Conservation (phyloP, 306 rosid species). For the Trichosanthes cucumerina region DNA sequence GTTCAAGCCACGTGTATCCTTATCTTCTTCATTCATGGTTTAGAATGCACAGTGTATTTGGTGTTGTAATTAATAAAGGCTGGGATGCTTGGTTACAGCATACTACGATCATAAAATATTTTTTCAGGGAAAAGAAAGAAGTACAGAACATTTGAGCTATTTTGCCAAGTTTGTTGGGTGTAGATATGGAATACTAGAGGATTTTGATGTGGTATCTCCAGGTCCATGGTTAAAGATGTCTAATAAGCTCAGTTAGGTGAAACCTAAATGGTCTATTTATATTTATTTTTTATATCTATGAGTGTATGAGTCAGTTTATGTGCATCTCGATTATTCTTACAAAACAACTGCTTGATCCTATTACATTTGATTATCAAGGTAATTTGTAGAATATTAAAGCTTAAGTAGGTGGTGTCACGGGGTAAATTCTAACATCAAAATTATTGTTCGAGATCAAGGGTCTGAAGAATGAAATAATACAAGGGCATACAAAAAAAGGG, state of each 20-base stretch:
- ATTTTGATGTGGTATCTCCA: neutral
- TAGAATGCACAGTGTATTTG: slow-evolving; percentile 23
- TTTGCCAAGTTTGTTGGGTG: neutral
- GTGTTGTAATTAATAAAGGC: slow-evolving; percentile 30
- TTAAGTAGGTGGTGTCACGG: too few species aligned
- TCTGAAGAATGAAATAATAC: too few species aligned
- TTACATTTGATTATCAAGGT: too few species aligned
- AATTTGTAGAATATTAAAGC: too few species aligned
- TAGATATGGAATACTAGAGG: neutral
- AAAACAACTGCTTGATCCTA: too few species aligned
- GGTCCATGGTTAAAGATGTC: too few species aligned
- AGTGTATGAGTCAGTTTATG: too few species aligned
- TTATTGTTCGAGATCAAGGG: too few species aligned
- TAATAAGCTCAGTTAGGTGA: neutral
- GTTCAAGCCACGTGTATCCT: slow-evolving; percentile 23
- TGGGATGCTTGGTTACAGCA: slow-evolving; percentile 12
- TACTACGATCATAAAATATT: neutral
- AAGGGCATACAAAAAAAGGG: too few species aligned
- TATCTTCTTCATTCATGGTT: slow-evolving; percentile 18
- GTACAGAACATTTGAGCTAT: neutral
- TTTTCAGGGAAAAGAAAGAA: neutral
- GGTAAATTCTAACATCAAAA: too few species aligned
- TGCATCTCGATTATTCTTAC: too few species aligned
- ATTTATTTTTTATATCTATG: too few species aligned
- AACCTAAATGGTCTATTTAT: neutral